Percentiles rank a stretch among this genome's conserved stretches.
phyloP scores from a whole-genome alignment of 2,329 filamentous ascomycete genomes.

The Aspergillus versicolor region DNA sequence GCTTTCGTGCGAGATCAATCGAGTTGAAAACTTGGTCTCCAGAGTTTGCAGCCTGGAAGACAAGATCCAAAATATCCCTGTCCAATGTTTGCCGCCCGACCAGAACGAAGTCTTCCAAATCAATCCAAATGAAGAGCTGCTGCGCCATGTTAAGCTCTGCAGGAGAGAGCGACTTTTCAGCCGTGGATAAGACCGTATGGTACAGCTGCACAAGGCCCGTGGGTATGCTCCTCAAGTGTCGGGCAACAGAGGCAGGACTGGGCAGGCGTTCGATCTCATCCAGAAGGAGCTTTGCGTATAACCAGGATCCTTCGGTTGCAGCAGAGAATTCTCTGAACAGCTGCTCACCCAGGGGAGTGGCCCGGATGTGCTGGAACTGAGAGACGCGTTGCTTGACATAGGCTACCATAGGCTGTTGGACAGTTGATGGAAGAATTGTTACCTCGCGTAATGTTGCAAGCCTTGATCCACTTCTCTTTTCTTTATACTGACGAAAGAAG shows the following conservation, averaged over 20 bases:
- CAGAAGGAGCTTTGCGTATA: not conserved
- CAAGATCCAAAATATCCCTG: not conserved
- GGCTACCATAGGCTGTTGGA: not conserved
- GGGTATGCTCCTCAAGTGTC: not conserved
- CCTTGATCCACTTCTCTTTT: not conserved
- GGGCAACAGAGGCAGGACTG: not conserved
- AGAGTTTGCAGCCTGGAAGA: not conserved
- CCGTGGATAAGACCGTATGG: not conserved
- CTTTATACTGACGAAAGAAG: not conserved
- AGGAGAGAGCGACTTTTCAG: not conserved
- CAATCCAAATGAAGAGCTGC: conserved; percentile 2
- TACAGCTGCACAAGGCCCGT: not conserved
- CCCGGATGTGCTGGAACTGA: not conserved
- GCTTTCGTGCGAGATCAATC: not conserved
- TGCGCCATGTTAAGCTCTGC: not conserved
- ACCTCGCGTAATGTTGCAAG: not conserved
- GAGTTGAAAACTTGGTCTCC: not conserved
- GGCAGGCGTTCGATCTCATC: not conserved
- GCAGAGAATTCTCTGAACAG: not conserved
- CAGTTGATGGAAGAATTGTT: not conserved
- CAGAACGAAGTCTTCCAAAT: not conserved
- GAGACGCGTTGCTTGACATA: not conserved
- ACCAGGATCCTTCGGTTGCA: not conserved
- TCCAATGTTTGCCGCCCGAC: not conserved
- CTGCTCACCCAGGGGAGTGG: not conserved